Evolutionary conservation across 805 yeast species (phyloP).

Genomic region (Suhomyces vadensis): DNA sequence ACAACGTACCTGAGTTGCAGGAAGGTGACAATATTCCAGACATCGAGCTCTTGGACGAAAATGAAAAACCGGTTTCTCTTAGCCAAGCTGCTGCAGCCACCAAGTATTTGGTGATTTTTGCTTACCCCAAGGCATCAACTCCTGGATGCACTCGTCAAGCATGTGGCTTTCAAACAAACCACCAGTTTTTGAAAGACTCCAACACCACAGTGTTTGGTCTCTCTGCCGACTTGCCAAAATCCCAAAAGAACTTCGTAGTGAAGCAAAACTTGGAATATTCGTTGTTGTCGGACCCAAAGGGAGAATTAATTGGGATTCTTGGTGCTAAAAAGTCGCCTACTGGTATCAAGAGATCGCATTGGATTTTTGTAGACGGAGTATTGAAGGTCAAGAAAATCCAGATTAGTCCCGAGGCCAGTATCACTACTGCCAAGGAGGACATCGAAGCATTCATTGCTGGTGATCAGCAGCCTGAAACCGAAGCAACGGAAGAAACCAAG

Average conservation of each 20-base stretch:
- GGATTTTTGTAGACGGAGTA: constrained; percentile 81
- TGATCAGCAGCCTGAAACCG: constrained; percentile 5
- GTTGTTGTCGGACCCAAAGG: constrained; percentile 74
- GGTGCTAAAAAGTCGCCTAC: constrained; percentile 82
- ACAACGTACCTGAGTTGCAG: constrained; percentile 26
- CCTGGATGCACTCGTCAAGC: constrained; percentile 98
- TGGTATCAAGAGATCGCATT: constrained; percentile 87
- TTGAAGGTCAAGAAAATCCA: constrained; percentile 53
- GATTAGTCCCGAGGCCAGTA: constrained; percentile 54
- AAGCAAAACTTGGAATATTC: constrained; percentile 75
- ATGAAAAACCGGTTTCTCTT: constrained; percentile 52
- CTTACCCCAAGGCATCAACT: constrained; percentile 91
- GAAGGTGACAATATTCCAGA: constrained; percentile 71
- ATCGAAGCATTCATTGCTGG: constrained; percentile 45
- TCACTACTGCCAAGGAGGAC: constrained; percentile 57
- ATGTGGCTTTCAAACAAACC: constrained; percentile 77
- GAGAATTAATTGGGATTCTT: constrained; percentile 63
- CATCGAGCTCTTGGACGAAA: constrained; percentile 63
- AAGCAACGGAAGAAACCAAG: constrained; percentile 5
- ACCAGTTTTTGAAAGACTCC: constrained; percentile 47
- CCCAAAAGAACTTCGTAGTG: constrained; percentile 73
- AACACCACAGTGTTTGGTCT: constrained; percentile 73
- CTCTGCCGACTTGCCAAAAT: constrained; percentile 75
- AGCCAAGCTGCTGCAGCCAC: constrained; percentile 29
- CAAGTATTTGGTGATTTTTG: constrained; percentile 45